Base-by-base conservation (phyloP, 371 early-diverging fungal genomes). In the Conidiobolus incongruus region DNA sequence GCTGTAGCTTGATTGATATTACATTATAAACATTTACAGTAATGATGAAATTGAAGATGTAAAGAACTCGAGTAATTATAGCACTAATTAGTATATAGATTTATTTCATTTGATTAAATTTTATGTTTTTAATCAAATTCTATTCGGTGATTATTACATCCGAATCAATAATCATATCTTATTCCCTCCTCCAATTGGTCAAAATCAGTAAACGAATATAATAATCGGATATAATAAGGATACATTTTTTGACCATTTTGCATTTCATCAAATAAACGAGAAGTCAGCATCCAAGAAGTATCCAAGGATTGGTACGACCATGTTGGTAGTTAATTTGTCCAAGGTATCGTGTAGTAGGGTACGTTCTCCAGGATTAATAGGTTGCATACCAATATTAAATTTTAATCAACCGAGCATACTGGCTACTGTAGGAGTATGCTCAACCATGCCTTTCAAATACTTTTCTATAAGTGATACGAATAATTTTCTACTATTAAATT, bases 351-450 rank as follows among this genome's bases (percentile, higher is more conserved):
- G 28, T 29, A 40, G 23, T 7, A 7, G 6, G 15, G 28, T 10
- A 13, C 28, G 11, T 11, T 8, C 15, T 28, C 13, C 7, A 6
- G 4, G 16, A 15, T 24, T 13, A 10, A 7, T 17, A 6, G 12
- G 3, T 13, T 40, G n/a, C 7, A 35, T 7, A 7, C 7, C 8
- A n/a, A 8, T 19, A 26, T 26, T 29, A 12, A 28, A 28, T 22
- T 70, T 66, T 28, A 84, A 52, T 85, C 88, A 87, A 8, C 81
- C 60, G 59, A 87, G 84, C 85, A 87, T 87, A 33, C 73, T 74
- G 11, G 79, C 78, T 42, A 61, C 53, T n/a, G 87, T 83, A 1
- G 62, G 63, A 8, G 51, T 59, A 72, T 75, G 79, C 32, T 72
- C 72, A 11, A 76, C 82, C 19, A 68, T 50, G 0, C 73, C 77